Percentiles rank a stretch among this genome's conserved stretches.
These are phyloP conservation scores for Aspergillus thermomutatus DNA, from an alignment of 2,329 filamentous ascomycete species.

Conservation along the genomic window DNA sequence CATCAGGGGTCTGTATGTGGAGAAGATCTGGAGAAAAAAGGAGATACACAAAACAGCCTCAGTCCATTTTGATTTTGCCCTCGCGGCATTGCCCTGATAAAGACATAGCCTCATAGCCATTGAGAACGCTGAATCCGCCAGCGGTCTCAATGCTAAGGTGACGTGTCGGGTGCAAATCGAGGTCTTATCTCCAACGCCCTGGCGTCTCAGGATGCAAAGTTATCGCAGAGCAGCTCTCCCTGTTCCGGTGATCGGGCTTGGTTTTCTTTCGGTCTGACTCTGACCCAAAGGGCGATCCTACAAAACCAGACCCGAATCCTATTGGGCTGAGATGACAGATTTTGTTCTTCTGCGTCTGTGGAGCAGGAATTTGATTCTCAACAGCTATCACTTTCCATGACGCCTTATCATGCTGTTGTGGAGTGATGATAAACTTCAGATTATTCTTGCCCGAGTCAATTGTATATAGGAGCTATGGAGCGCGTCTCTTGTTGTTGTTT, in stretches of 20 bases:
- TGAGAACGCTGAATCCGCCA: not conserved
- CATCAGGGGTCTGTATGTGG: not conserved
- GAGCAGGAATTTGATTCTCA: not conserved
- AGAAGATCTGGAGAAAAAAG: not conserved
- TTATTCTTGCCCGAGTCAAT: not conserved
- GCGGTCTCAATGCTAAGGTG: no score
- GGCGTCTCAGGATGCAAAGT: not conserved
- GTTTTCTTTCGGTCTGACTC: not conserved
- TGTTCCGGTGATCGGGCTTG: not conserved
- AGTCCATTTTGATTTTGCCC: not conserved
- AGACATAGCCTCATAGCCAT: not conserved
- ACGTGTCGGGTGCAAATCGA: not conserved
- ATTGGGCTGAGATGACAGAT: constrained; percentile 1
- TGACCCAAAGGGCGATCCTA: not conserved
- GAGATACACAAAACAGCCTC: not conserved
- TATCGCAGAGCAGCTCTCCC: not conserved
- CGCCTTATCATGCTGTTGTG: constrained; percentile 24
- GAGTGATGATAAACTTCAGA: constrained; percentile 17
- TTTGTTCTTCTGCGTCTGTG: no score
- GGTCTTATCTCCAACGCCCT: not conserved
- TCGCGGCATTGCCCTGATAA: not conserved
- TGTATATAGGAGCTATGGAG: not conserved
- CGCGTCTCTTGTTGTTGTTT: not conserved
- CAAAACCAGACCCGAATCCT: constrained; percentile 7
- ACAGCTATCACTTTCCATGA: constrained; percentile 17